Evolutionary conservation across 495 filamentous ascomycete genomes (phyloP), one percentile per base, ranked within the genome.

Genomic region (Xylaria curta): DNA sequence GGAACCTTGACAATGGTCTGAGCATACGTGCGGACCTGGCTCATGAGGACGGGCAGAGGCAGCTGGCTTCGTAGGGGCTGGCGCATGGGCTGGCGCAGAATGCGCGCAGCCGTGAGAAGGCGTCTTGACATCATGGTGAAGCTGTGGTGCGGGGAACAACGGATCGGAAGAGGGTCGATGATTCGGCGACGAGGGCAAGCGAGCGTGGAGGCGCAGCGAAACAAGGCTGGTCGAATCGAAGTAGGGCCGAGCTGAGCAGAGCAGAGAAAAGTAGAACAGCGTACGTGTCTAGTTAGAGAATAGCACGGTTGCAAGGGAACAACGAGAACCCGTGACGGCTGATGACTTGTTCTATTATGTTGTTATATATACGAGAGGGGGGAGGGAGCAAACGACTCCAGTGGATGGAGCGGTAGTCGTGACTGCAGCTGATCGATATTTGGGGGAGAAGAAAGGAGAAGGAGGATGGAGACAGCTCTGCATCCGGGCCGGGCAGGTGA

Each of bases 1-100:
- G 96, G 97, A 76, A 98, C 97, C 83, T 98, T 96, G 80, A 99
- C 90, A 62, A 95, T 83, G 68, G 86, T 90, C 71, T 97, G 93
- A 79, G 93, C 94, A 77, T 88, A 89, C 71, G 69, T 82, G 56
- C 86, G 84, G 56, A 88, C 82, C 77, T 88, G 86, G 53, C 80
- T 81, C 81, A 84, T 85, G 65, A 82, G 84, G 19, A 82, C 19
- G 58, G 85, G 81, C 68, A 87, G 76, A 19, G 75, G 72, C 15
- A 78, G 51, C 26, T 49, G 59, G 71, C 76, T 70, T 75, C 76
- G 75, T 56, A 79, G 61, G 21, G 74, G 75, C 56, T 82, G 74
- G 28, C 80, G 81, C 66, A 85, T 65, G 21, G 85, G 80, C 63
- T 76, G 75, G 74, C 78, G 85, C 71, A 85, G 75, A 58, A 84